A percentile compares a stretch with the other conserved stretches of the same genome.
phyloP scores from a whole-genome alignment of 2,329 filamentous ascomycete species.

The Colletotrichum gigasporum region DNA sequence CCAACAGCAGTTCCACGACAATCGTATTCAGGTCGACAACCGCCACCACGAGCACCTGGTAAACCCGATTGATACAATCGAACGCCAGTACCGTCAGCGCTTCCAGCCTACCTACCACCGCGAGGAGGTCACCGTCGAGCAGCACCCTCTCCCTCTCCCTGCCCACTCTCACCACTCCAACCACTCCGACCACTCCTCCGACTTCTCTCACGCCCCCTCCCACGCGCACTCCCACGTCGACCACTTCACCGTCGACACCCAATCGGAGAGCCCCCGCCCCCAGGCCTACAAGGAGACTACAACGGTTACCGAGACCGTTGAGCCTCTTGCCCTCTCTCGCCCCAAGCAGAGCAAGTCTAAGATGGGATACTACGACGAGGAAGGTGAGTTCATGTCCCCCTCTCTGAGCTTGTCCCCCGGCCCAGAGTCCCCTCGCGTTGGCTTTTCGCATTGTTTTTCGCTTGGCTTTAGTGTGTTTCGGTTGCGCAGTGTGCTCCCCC shows the following conservation, averaged over 20 bases:
- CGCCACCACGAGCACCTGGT: conserved; percentile 57
- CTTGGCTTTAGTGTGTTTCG: conserved; percentile 30
- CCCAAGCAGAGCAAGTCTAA: conserved; percentile 59
- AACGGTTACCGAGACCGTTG: conserved; percentile 72
- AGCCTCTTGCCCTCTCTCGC: conserved; percentile 55
- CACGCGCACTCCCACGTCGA: conserved; percentile 32
- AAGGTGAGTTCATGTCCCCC: conserved; percentile 54
- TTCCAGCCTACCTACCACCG: conserved; percentile 60
- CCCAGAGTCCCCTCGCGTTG: no score
- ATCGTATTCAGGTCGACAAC: conserved; percentile 72
- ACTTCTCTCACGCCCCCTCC: conserved; percentile 49
- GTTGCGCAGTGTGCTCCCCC: conserved; percentile 30
- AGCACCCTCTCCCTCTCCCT: conserved; percentile 43
- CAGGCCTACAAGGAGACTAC: conserved; percentile 62
- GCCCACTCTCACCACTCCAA: conserved; percentile 43
- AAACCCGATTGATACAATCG: conserved; percentile 69
- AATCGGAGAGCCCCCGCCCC: conserved; percentile 30
- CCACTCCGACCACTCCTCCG: conserved; percentile 51
- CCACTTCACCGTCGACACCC: conserved; percentile 65
- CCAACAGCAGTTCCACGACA: conserved; percentile 63
- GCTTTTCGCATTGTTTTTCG: background rate
- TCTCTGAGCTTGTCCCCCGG: background rate
- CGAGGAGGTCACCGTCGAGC: conserved; percentile 46
- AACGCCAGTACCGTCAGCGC: conserved; percentile 73
- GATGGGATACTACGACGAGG: conserved; percentile 74